Evolutionary conservation across 495 filamentous ascomycete species (phyloP).

Genomic region (Penicillium macrosclerotiorum): DNA sequence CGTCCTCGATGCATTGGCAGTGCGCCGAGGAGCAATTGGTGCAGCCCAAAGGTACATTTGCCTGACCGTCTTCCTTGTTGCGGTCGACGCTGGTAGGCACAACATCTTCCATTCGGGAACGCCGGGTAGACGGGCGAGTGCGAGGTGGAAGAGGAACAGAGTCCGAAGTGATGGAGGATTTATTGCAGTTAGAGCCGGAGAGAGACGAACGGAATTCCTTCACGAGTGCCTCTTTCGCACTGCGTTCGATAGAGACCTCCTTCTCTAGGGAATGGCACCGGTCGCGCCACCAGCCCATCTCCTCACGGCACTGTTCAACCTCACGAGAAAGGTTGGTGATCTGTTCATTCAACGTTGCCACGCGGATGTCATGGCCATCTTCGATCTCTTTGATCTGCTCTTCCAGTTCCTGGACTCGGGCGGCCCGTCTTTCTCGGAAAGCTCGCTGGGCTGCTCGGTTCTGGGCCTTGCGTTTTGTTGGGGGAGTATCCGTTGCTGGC

Average conservation of each 20-base stretch:
- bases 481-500: constrained; percentile 85
- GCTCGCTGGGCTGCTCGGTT: constrained; percentile 91
- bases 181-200: constrained; percentile 18
- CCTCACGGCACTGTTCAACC: constrained; percentile 48
- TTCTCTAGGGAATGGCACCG: constrained; percentile 50
- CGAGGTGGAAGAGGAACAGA: constrained; percentile 34
- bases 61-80: constrained; percentile 18
- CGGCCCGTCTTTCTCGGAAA: constrained; percentile 83
- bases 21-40: constrained; percentile 58
- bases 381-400: constrained; percentile 72
- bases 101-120: constrained; percentile 24
- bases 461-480: constrained; percentile 89
- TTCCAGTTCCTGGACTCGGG: constrained; percentile 81
- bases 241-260: constrained; percentile 43
- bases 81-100: constrained; percentile 10
- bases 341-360: constrained; percentile 42
- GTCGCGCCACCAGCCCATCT: constrained; percentile 47
- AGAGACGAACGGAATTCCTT: constrained; percentile 40
- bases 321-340: constrained; percentile 51
- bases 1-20: constrained; percentile 73
- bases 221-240: constrained; percentile 40
- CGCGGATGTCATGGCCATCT: constrained; percentile 47
- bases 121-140: constrained; percentile 19
- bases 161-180: constrained; percentile 24
- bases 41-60: constrained; percentile 54